These are phyloP conservation scores for Handroanthus guayacan DNA, from an alignment of 257 asterid genomes.

Conservation along the genomic window DNA sequence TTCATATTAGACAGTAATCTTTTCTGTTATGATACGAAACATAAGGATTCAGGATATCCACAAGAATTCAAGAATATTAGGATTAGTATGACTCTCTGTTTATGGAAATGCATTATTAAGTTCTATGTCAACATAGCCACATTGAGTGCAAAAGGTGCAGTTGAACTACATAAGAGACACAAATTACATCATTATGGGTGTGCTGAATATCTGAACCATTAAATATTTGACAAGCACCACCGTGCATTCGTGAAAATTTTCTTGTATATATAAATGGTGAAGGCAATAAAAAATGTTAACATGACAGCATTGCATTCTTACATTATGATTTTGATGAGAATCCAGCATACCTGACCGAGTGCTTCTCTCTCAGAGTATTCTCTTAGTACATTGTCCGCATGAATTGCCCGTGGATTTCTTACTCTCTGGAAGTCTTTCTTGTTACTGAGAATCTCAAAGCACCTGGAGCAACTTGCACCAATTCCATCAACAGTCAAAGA, in stretches of 20 bases:
- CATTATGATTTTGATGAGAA: slow-evolving; percentile 10
- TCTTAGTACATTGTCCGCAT: slow-evolving; percentile 74
- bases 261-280: background rate
- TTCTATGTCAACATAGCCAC: background rate
- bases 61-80: slow-evolving; percentile 1
- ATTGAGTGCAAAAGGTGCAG: slow-evolving; percentile 8
- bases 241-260: background rate
- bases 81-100: background rate
- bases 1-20: slow-evolving; percentile 10
- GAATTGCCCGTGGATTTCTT: slow-evolving; percentile 94
- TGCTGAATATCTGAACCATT: slow-evolving; percentile 14
- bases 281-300: background rate
- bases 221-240: background rate
- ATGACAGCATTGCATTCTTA: background rate
- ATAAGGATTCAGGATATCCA: slow-evolving; percentile 14
- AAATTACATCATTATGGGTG: slow-evolving; percentile 19
- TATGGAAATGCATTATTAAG: slow-evolving; percentile 12
- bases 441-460: slow-evolving; percentile 87
- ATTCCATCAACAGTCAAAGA: slow-evolving; percentile 97
- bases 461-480: slow-evolving; percentile 97
- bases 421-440: slow-evolving; percentile 71
- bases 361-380: slow-evolving; percentile 93
- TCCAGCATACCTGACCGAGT: slow-evolving; percentile 77
- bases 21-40: slow-evolving; percentile 23
- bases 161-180: slow-evolving; percentile 3